phyloP scores from a whole-genome alignment of 371 early-diverging fungal species.

The Encephalitozoon hellem region DNA sequence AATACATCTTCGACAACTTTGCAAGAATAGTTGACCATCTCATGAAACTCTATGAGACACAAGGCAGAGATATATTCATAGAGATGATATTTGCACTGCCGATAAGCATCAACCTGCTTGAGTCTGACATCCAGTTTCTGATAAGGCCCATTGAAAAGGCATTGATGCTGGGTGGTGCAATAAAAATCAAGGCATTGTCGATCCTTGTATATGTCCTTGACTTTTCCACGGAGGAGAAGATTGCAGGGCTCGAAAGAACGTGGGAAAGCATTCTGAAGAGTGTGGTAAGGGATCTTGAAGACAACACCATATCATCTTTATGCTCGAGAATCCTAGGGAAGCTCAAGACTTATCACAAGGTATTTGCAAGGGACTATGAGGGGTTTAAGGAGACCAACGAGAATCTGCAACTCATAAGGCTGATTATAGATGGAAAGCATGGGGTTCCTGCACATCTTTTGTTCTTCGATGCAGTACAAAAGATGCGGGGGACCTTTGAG shows the following conservation, averaged over 20 bases:
- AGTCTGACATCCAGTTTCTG: constrained; percentile 4
- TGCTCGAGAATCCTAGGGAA: constrained; percentile 26
- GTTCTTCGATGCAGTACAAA: not conserved
- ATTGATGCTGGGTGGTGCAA: not conserved
- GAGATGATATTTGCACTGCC: constrained; percentile 25
- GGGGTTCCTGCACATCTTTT: not conserved
- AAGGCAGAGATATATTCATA: constrained; percentile 4
- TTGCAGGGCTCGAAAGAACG: not conserved
- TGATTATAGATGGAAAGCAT: not conserved
- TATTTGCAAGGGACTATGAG: not conserved
- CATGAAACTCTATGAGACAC: not conserved
- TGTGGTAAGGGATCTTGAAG: not conserved
- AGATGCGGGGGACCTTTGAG: constrained; percentile 2
- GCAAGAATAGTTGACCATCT: not conserved
- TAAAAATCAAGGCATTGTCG: not conserved
- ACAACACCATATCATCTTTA: not conserved
- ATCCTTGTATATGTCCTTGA: constrained; percentile 20
- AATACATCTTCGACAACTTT: constrained; percentile 29
- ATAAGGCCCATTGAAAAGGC: constrained; percentile 9
- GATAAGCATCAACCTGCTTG: constrained; percentile 13
- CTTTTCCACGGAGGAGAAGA: constrained; percentile 3
- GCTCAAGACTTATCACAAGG: constrained; percentile 23
- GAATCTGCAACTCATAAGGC: not conserved
- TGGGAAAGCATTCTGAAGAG: not conserved
- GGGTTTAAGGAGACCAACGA: not conserved